These are phyloP conservation scores for Pleurotus sapidus DNA, from an alignment of 768 basidiomycete species.

Conservation along the genomic window DNA sequence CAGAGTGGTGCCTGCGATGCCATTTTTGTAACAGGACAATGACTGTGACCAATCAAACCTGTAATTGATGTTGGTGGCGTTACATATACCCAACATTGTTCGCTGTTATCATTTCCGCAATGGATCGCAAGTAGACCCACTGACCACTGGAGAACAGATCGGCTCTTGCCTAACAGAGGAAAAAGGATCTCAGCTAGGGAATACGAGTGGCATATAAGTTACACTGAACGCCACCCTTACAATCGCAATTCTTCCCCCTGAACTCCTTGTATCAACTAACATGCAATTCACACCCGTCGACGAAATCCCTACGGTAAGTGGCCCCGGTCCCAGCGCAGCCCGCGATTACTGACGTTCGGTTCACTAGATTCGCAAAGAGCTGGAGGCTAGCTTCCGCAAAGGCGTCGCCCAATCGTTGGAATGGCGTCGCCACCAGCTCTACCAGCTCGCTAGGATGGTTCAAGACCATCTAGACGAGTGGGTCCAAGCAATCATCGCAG, in stretches of 20 bases:
- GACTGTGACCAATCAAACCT: neutral
- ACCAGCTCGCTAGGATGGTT: slow-evolving; percentile 55
- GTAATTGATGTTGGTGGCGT: neutral
- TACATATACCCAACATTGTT: too few relatives aligned
- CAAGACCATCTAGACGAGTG: slow-evolving; percentile 61
- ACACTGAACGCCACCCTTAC: too few relatives aligned
- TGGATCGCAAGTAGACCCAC: too few relatives aligned
- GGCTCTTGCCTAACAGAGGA: too few relatives aligned
- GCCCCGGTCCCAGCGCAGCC: too few relatives aligned
- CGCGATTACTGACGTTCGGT: neutral
- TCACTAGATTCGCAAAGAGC: slow-evolving; percentile 26
- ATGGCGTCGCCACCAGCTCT: slow-evolving; percentile 65
- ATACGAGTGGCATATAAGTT: too few relatives aligned
- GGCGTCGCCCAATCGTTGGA: slow-evolving; percentile 48
- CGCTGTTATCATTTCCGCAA: too few relatives aligned
- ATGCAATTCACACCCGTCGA: neutral
- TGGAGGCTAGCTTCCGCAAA: slow-evolving; percentile 47
- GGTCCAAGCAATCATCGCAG: slow-evolving; percentile 41
- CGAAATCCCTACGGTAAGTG: neutral
- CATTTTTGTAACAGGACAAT: too few relatives aligned
- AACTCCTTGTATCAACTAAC: neutral
- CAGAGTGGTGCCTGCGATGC: too few relatives aligned
- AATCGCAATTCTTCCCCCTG: too few relatives aligned
- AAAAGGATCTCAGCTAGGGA: too few relatives aligned
- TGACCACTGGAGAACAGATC: too few relatives aligned